phyloP scores from a whole-genome alignment of 2,329 filamentous ascomycete species.

The Daldinia sp. region DNA sequence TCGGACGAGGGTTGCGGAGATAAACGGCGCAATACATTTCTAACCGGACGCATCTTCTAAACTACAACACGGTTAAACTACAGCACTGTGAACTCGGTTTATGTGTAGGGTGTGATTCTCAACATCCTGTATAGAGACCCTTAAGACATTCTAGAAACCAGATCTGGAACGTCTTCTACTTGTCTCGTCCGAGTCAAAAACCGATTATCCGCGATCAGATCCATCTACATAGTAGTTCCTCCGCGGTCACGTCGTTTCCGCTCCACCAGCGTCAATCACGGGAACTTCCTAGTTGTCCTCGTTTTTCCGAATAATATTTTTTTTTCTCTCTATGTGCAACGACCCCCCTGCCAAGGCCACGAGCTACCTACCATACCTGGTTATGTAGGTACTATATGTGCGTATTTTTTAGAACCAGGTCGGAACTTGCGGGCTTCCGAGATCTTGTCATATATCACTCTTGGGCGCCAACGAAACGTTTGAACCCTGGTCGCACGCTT shows the following conservation, averaged over 20 bases:
- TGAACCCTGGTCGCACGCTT: constrained; percentile 39
- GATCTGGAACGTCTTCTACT: background rate
- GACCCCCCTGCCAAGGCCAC: constrained; percentile 31
- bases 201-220: background rate
- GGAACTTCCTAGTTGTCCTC: constrained; percentile 10
- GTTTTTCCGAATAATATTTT: background rate
- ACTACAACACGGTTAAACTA: constrained; percentile 1
- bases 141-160: background rate
- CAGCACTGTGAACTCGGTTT: background rate
- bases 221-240: constrained; percentile 5
- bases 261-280: constrained; percentile 14
- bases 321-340: background rate
- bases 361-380: background rate
- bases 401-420: constrained; percentile 30
- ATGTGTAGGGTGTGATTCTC: background rate
- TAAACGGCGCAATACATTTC: constrained; percentile 9
- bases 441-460: constrained; percentile 48
- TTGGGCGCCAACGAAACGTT: constrained; percentile 33
- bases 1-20: constrained; percentile 23
- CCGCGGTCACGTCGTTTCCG: constrained; percentile 17
- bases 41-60: background rate
- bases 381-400: background rate
- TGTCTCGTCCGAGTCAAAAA: constrained; percentile 5
- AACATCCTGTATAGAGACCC: background rate
- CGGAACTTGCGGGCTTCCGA: constrained; percentile 38